Evolutionary conservation across 1,284 basidiomycete genomes (phyloP).

Genomic region (Boletellus deceptivus): DNA sequence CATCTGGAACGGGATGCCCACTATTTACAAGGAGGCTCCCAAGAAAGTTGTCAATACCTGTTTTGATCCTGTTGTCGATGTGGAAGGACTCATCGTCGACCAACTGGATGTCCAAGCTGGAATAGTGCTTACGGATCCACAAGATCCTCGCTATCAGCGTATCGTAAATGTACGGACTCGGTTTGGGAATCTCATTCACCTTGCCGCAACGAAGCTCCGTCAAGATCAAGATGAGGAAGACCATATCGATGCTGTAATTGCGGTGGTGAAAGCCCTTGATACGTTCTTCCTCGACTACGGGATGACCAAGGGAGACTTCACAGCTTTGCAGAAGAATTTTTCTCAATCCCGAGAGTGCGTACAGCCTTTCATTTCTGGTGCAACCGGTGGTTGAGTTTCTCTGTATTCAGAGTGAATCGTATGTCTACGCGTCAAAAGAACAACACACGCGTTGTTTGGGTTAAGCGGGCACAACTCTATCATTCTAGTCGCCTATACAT

Average conservation of each 20-base stretch:
- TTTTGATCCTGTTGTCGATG: constrained; percentile 58
- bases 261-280: constrained; percentile 69
- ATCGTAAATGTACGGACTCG: constrained; percentile 60
- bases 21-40: constrained; percentile 58
- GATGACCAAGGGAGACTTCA: constrained; percentile 56
- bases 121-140: constrained; percentile 74
- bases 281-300: constrained; percentile 76
- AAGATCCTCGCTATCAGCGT: constrained; percentile 74
- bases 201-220: constrained; percentile 67
- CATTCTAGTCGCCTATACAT: constrained; percentile 72
- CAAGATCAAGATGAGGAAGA: constrained; percentile 68
- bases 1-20: constrained; percentile 72
- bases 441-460: constrained; percentile 71
- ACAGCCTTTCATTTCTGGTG: background rate
- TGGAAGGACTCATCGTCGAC: constrained; percentile 63
- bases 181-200: constrained; percentile 70
- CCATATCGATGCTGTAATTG: constrained; percentile 87
- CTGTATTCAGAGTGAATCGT: constrained; percentile 53
- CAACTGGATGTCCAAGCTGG: constrained; percentile 67
- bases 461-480: constrained; percentile 80
- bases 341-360: constrained; percentile 67
- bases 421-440: constrained; percentile 71
- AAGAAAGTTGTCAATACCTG: constrained; percentile 58
- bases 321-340: constrained; percentile 67
- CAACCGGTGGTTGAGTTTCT: background rate